Conservation (phyloP, 129 eudicot genomes). For the Sambucus nigra region DNA sequence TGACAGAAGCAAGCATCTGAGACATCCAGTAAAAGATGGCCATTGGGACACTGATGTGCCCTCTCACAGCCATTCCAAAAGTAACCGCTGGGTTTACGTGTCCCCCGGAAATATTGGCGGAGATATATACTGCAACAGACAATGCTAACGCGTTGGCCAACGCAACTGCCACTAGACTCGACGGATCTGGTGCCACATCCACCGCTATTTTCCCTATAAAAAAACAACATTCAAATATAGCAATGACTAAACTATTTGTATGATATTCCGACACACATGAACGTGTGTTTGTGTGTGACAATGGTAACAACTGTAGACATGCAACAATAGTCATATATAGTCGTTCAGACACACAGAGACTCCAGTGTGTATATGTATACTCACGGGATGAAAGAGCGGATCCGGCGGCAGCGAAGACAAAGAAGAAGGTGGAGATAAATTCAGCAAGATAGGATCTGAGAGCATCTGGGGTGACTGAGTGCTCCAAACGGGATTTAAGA, state of each 20-base stretch:
- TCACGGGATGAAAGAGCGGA: constrained; percentile 67
- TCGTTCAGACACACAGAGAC: no score
- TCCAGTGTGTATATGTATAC: background rate
- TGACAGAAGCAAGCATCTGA: constrained; percentile 74
- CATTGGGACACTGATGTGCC: constrained; percentile 63
- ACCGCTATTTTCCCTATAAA: constrained; percentile 55
- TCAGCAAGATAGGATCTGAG: constrained; percentile 78
- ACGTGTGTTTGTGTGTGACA: background rate
- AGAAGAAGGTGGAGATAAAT: constrained; percentile 88
- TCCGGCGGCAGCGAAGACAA: constrained; percentile 74
- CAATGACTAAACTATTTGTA: background rate
- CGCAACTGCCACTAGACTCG: constrained; percentile 55
- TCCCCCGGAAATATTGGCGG: constrained; percentile 78
- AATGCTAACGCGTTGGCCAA: constrained; percentile 69
- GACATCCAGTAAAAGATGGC: constrained; percentile 70
- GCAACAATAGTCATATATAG: no score
- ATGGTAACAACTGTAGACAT: no score
- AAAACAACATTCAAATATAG: background rate
- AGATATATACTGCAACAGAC: constrained; percentile 56
- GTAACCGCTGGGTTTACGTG: constrained; percentile 96
- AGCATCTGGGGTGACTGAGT: constrained; percentile 54
- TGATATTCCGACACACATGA: background rate
- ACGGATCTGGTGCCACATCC: constrained; percentile 40
- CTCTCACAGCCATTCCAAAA: constrained; percentile 83
- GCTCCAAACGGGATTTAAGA: constrained; percentile 41